These are phyloP conservation scores for Sporobolomyces phaffii DNA, from an alignment of 768 basidiomycete species.

Conservation along the genomic window DNA sequence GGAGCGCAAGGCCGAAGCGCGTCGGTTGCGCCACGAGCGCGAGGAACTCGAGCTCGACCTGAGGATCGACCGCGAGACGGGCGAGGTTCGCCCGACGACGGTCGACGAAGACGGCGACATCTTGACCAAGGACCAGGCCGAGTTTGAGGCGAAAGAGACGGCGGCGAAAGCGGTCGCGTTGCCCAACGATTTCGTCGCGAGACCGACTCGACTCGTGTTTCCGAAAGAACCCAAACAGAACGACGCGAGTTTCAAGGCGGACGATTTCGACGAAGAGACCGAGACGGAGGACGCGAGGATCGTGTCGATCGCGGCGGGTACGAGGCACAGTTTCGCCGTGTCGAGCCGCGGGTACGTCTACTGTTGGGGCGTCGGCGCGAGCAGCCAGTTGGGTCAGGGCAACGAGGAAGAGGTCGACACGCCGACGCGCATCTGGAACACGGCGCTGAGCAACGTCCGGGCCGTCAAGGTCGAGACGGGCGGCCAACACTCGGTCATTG, in stretches of 20 bases:
- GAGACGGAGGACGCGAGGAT: conserved; percentile 44
- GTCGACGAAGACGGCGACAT: conserved; percentile 30
- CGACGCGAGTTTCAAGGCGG: conserved; percentile 45
- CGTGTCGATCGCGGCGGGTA: conserved; percentile 47
- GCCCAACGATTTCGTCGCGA: conserved; percentile 46
- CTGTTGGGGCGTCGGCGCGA: conserved; percentile 49
- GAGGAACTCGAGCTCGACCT: conserved; percentile 15
- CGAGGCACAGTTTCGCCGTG: conserved; percentile 49
- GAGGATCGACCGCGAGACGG: conserved; percentile 26
- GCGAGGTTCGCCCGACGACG: conserved; percentile 32
- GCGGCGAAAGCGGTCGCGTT: conserved; percentile 40
- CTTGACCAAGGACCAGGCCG: conserved; percentile 31
- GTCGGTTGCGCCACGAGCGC: conserved; percentile 31
- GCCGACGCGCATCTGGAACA: conserved; percentile 43
- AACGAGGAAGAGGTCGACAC: conserved; percentile 45
- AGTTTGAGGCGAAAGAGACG: conserved; percentile 39
- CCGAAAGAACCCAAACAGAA: conserved; percentile 46
- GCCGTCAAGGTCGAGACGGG: conserved; percentile 45
- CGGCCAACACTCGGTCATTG: conserved; percentile 47
- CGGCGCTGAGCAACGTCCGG: conserved; percentile 38
- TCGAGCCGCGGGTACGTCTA: conserved; percentile 48
- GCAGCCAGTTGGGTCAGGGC: conserved; percentile 49
- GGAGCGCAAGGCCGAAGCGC: conserved; percentile 42
- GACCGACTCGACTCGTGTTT: conserved; percentile 47
- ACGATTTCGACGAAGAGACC: conserved; percentile 28